phyloP scores from a whole-genome alignment of 495 filamentous ascomycete genomes.

The Neurospora discreta region DNA sequence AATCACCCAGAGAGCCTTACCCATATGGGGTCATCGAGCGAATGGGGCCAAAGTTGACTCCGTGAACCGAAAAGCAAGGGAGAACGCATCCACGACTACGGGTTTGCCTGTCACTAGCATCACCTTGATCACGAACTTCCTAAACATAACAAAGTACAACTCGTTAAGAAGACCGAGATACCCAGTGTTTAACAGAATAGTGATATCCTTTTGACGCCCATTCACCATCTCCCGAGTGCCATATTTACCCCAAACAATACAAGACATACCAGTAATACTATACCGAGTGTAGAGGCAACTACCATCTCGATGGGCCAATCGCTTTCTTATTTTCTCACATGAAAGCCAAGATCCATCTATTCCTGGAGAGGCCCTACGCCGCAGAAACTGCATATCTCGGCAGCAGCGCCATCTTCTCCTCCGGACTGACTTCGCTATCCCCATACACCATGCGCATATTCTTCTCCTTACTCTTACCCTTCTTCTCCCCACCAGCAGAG shows the following conservation, averaged over 20 bases:
- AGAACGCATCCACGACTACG: neutral
- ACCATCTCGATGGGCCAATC: neutral
- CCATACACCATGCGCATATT: conserved; percentile 62
- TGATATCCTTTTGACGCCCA: neutral
- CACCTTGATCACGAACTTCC: neutral
- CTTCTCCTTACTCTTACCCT: conserved; percentile 61
- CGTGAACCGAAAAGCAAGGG: neutral
- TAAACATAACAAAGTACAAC: neutral
- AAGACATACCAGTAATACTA: neutral
- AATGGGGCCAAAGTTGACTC: neutral
- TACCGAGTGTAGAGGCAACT: neutral
- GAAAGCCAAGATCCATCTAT: neutral
- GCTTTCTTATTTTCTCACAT: neutral
- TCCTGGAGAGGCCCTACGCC: neutral
- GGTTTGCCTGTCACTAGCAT: neutral
- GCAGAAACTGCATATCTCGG: conserved; percentile 44
- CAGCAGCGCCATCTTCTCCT: conserved; percentile 76
- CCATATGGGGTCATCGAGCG: neutral
- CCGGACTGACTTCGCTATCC: conserved; percentile 67
- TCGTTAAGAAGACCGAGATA: neutral
- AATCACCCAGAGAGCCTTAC: neutral
- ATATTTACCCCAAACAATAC: neutral
- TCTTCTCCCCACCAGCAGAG: conserved; percentile 49
- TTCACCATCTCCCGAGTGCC: conserved; percentile 1
- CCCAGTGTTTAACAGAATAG: neutral